phyloP scores from a whole-genome alignment of 2,329 filamentous ascomycete species.

The Colletotrichum liaoningense region DNA sequence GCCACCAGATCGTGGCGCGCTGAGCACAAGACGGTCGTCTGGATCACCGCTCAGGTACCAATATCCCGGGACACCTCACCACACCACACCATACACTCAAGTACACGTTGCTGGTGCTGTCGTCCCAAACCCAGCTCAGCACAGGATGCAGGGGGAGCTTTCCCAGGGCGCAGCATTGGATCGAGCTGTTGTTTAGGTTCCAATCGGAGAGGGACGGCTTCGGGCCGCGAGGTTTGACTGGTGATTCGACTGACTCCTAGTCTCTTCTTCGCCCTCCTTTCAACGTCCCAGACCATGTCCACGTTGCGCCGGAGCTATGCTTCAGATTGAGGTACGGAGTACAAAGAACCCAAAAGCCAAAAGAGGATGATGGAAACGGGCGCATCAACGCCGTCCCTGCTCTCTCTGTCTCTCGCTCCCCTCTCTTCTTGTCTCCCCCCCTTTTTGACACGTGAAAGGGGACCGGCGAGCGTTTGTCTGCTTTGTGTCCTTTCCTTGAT shows the following conservation, averaged over 20 bases:
- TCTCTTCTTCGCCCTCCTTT: conserved; percentile 6
- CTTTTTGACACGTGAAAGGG: conserved; percentile 32
- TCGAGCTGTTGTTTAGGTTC: conserved; percentile 32
- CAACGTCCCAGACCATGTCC: conserved; percentile 15
- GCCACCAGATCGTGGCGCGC: too few relatives aligned
- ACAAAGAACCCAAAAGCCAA: conserved; percentile 15
- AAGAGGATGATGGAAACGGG: neutral
- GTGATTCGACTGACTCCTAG: conserved; percentile 27
- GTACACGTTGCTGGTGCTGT: conserved; percentile 21
- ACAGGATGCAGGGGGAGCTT: conserved; percentile 16
- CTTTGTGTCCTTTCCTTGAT: neutral
- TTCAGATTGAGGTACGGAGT: conserved; percentile 24
- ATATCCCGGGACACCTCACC: conserved; percentile 1
- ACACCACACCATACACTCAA: conserved; percentile 6
- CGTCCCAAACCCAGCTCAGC: conserved; percentile 18
- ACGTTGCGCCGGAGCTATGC: conserved; percentile 15
- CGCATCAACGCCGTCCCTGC: neutral
- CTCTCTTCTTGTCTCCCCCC: neutral
- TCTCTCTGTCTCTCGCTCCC: neutral
- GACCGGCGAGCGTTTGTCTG: conserved; percentile 6
- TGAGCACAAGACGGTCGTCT: neutral
- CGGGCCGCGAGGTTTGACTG: conserved; percentile 34
- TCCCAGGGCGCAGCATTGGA: conserved; percentile 14
- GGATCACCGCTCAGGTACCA: neutral
- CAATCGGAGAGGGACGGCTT: conserved; percentile 33